phyloP scores from a whole-genome alignment of 1,284 basidiomycete species.

The Farysia itapuensis region DNA sequence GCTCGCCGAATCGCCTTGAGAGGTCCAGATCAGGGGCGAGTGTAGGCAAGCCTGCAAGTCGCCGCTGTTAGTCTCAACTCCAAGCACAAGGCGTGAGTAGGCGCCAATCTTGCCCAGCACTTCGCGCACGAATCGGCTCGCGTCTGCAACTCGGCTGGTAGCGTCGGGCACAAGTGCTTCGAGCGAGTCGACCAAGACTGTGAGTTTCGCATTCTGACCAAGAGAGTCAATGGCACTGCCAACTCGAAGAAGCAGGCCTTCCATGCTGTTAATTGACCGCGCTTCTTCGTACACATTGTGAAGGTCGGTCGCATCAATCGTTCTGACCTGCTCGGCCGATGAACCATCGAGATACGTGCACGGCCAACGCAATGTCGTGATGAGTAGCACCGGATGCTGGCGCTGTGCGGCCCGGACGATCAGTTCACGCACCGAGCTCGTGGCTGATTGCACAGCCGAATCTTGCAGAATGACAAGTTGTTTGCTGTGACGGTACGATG shows the following conservation, averaged over 20 bases:
- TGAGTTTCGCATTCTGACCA: constrained; percentile 8
- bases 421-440: constrained; percentile 30
- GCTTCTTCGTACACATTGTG: constrained; percentile 8
- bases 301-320: constrained; percentile 17
- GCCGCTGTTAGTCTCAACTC: constrained; percentile 16
- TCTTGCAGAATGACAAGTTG: constrained; percentile 46
- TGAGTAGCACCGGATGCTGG: constrained; percentile 15
- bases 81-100: constrained; percentile 34
- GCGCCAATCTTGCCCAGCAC: constrained; percentile 7
- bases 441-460: constrained; percentile 37
- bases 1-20: not conserved
- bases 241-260: constrained; percentile 3
- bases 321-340: not conserved
- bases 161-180: constrained; percentile 26
- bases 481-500: constrained; percentile 28
- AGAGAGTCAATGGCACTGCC: not conserved
- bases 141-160: not conserved
- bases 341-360: constrained; percentile 18
- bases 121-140: constrained; percentile 15
- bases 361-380: constrained; percentile 11
- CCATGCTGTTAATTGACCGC: constrained; percentile 1
- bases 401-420: constrained; percentile 13
- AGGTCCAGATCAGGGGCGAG: constrained; percentile 36
- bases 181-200: constrained; percentile 44
- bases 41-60: constrained; percentile 21